phyloP scores from a whole-genome alignment of 2,329 filamentous ascomycete genomes.

The Xylaria sp. region DNA sequence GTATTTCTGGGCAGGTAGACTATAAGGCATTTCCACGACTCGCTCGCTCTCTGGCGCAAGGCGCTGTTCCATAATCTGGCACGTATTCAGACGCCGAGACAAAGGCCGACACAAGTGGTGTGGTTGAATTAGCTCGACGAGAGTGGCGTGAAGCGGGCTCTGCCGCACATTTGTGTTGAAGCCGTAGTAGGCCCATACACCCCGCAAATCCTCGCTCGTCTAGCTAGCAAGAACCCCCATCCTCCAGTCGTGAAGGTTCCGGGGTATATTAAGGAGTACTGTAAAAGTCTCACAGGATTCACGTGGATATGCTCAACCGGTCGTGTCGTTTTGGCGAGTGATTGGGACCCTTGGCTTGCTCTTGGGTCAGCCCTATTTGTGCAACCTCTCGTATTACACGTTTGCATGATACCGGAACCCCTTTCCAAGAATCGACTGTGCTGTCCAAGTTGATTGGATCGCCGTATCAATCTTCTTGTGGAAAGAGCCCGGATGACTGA shows the following conservation, averaged over 20 bases:
- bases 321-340: not conserved
- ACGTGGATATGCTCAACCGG: not conserved
- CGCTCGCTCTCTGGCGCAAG: slow-evolving; percentile 1
- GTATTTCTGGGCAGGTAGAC: not conserved
- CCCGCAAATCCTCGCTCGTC: not conserved
- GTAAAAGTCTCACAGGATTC: not conserved
- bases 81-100: not conserved
- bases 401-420: not conserved
- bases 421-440: too few relatives aligned
- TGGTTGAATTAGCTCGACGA: not conserved
- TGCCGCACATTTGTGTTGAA: slow-evolving; percentile 4
- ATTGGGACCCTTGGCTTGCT: not conserved
- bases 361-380: slow-evolving; percentile 3
- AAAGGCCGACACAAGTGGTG: slow-evolving; percentile 1
- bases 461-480: not conserved
- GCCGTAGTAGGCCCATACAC: not conserved
- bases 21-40: slow-evolving; percentile 1
- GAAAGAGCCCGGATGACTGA: not conserved
- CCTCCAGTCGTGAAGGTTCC: not conserved
- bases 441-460: not conserved
- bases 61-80: not conserved
- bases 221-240: not conserved
- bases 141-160: slow-evolving; percentile 11
- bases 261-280: too few relatives aligned
- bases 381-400: not conserved